Evolutionary conservation across 2,329 filamentous ascomycete genomes (phyloP).

Genomic region (Leptographium flavum): DNA sequence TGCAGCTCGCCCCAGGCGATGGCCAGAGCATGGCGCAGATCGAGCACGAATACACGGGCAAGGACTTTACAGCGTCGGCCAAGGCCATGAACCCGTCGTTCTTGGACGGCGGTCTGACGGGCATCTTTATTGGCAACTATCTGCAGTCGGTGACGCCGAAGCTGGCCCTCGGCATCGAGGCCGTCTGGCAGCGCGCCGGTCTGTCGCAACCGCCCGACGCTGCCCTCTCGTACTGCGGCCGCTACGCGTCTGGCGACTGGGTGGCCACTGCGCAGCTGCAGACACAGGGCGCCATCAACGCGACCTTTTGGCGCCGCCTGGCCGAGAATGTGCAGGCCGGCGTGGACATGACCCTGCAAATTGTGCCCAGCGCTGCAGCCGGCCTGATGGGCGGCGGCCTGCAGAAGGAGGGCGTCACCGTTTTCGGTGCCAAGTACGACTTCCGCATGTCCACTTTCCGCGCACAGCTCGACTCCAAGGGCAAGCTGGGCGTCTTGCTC

Average conservation of each 20-base stretch:
- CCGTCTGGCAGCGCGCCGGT: constrained; percentile 81
- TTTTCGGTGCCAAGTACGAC: constrained; percentile 93
- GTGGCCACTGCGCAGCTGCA: constrained; percentile 82
- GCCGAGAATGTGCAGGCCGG: constrained; percentile 94
- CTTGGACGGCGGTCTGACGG: constrained; percentile 82
- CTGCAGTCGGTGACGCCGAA: constrained; percentile 82
- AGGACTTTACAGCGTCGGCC: constrained; percentile 83
- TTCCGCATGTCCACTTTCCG: constrained; percentile 93
- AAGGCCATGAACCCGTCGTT: constrained; percentile 94
- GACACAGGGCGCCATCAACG: constrained; percentile 74
- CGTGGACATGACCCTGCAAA: constrained; percentile 83
- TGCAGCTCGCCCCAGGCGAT: constrained; percentile 66
- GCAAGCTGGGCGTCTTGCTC: constrained; percentile 80
- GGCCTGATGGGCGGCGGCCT: constrained; percentile 63
- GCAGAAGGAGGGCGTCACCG: constrained; percentile 78
- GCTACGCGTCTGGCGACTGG: constrained; percentile 89
- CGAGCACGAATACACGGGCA: constrained; percentile 88
- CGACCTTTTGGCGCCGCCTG: constrained; percentile 85
- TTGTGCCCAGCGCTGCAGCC: constrained; percentile 40
- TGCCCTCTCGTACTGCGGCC: constrained; percentile 74
- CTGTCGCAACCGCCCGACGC: constrained; percentile 82
- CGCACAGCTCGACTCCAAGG: constrained; percentile 88
- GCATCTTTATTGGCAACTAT: constrained; percentile 92
- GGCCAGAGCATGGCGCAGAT: constrained; percentile 81
- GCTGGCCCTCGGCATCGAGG: constrained; percentile 78